Evolutionary conservation across 371 early-diverging fungal species (phyloP).

Genomic region (Apophysomyces variabilis): DNA sequence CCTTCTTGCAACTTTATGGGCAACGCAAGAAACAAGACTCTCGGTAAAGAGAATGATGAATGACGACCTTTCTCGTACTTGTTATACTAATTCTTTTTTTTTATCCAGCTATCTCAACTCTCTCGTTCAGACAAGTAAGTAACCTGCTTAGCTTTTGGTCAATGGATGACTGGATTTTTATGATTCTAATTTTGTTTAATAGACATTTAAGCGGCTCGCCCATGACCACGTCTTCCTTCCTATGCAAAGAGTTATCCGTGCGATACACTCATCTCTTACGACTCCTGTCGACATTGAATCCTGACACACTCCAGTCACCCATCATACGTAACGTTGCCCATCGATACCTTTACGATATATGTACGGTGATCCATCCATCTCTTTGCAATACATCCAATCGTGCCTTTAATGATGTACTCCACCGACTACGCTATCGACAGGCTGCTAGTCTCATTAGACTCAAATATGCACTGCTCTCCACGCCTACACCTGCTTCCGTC

Average conservation of each 20-base stretch:
- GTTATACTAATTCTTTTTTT: background rate
- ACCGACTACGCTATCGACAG: conserved; percentile 31
- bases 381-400: conserved; percentile 25
- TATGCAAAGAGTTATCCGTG: conserved; percentile 68
- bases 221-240: conserved; percentile 54
- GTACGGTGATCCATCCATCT: conserved; percentile 37
- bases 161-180: background rate
- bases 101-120: background rate
- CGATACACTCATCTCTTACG: conserved; percentile 66
- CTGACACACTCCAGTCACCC: conserved; percentile 28
- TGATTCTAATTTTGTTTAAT: background rate
- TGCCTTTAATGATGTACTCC: conserved; percentile 45
- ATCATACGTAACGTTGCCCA: conserved; percentile 36
- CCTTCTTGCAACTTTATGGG: conserved; percentile 43
- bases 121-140: background rate
- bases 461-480: conserved; percentile 30
- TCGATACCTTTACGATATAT: conserved; percentile 36
- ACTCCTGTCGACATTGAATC: conserved; percentile 40
- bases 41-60: conserved; percentile 29
- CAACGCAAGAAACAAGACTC: conserved; percentile 44
- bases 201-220: background rate
- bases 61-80: background rate
- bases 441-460: conserved; percentile 29
- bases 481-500: conserved; percentile 14
- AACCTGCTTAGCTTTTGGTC: background rate